Evolutionary conservation across 179 eudicot genomes (phyloP), one percentile per base, ranked within the genome.

Genomic region (Actinidia polygama): DNA sequence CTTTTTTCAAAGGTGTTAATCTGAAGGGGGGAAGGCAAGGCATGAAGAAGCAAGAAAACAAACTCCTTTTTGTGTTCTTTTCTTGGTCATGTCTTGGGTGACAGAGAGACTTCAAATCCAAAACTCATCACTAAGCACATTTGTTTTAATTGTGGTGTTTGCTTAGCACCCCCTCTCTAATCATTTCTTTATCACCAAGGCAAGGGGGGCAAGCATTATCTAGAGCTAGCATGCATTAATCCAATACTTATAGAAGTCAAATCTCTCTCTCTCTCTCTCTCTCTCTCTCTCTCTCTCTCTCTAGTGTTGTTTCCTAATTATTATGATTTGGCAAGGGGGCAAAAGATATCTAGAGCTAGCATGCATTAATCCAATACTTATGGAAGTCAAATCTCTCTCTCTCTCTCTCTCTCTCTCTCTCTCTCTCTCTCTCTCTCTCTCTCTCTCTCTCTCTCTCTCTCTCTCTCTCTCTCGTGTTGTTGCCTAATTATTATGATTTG

Each of bases 41-140:
- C 78, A 30, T 30, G 36, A 30, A 30, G 36, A 30, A 30, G 36
- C 36, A 30, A 30, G 36, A 2, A 30, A 30, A 2, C 36, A 70
- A 83, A 71, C 78, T 16, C 54, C 55, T 44, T 49, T 83, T 69
- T 59, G 58, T 62, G 8, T 71, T 62, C 76, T 68, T 78, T 69
- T 83, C 79, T 59, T 83, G 85, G 79, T 73, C 83, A 81, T 86
- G 86, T 81, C 67, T 84, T 73, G 73, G 77, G 88, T 75, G 85
- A 82, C 85, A 85, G 3, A 57, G 36, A 55, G 78, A 55, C 55
- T 6, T 0, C 11, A 51, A 51, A 51, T 51, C 54, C 54, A 51
- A 7, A 10, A 51, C 54, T 51, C 54, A 51, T 10, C 26, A 24
- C 10, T 14, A 26, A 26, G 7, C 7, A 30, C 58, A 73, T 73